Base-by-base conservation (phyloP, 148 eudicot species). In the Salicornia ramosissima region DNA sequence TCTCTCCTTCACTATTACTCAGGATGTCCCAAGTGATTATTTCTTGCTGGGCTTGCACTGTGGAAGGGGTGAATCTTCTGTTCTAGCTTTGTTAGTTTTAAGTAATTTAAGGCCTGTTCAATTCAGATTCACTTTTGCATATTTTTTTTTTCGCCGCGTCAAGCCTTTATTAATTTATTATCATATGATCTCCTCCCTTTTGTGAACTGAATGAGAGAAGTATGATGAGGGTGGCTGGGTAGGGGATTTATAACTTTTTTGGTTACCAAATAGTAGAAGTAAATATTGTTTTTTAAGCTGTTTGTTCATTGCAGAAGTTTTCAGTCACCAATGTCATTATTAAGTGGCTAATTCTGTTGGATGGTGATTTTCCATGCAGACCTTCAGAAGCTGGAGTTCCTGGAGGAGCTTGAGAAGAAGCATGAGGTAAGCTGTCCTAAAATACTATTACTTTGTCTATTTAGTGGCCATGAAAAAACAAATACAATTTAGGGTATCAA, bases 371-470 rank as follows among this genome's bases (percentile, higher is more conserved):
- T 78, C 26, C 21, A 47, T 73, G 64, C 73, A 78, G 80, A 64
- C 53, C 65, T 72, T 26, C 46, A 54, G 47, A 78, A 68, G 74
- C 63, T 78, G 65, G 77, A 78, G 46, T 2, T 43, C 42, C 36
- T 78, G 58, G 77, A 73, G 52, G 25, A 55, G 43, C 77, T 68
- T 13, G 80, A 78, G 67, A 55, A 43, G 50, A 68, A 68, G 43
- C 6, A 4, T 63, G 58, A 63, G 45, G 80, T 78, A 78, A 73
- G 80, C 64, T 46, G 64, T 19, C 64, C 50, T 70, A 3, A 46
- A 28, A 33, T 13, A 10, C 34, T 18, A 7, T 36, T 50, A 24
- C 31, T 28, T 26, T 62, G 43, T 64, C 53, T 52, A 30, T 11
- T 36, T 25, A n/a, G 18, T 14, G 47, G 10, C 46, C 9, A 34